Base-by-base conservation (phyloP, 768 basidiomycete species). In the Exidia glandulosa region DNA sequence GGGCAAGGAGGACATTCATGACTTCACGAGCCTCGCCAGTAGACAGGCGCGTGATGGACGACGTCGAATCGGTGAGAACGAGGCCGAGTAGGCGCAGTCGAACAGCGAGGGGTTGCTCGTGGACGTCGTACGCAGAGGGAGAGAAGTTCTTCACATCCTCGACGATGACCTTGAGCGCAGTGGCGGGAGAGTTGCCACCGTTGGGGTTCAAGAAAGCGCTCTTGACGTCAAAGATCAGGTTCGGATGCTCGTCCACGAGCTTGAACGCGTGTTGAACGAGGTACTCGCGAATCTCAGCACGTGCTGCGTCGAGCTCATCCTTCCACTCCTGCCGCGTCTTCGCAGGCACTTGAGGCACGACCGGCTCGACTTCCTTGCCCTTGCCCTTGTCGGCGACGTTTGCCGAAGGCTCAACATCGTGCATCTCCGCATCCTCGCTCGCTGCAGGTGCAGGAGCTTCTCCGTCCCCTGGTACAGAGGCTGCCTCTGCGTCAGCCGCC, bases 211-310 rank as follows among this genome's bases (percentile, higher is more conserved):
- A 79, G 71, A 96, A 94, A 25, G 90, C 88, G 29, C 79, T 79
- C 64, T 88, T 84, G 36, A 96, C 79, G 68, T 96, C 93, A 68
- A 94, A 96, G 45, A 96, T 83, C 59, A 98, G 81, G 7, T 87
- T 85, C 2, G 88, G 84, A 66, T 94, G 87, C 63, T 89, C 84
- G 67, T 96, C 94, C 52, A 95, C 85, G 32, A 99, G 79, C 12
- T 76, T 73, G 59, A 99, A 74, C 0, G 91, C 87, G 50, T 83
- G 84, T 19, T 78, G 75, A 52, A 87, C 81, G 62, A 98, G 77
- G 25, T 76, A 76, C 9, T 77, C 76, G 63, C 84, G 83, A 34
- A 94, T 70, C 31, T 82, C 76, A 59, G 88, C 83, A 19, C 94
- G 79, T 23, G 78, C 76, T 32, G 76, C 78, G 55, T 87, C 80